A percentile compares a stretch with the other conserved stretches of the same genome.
Conservation (phyloP, 2,329 filamentous ascomycete genomes). For the Sporothrix luriei region DNA sequence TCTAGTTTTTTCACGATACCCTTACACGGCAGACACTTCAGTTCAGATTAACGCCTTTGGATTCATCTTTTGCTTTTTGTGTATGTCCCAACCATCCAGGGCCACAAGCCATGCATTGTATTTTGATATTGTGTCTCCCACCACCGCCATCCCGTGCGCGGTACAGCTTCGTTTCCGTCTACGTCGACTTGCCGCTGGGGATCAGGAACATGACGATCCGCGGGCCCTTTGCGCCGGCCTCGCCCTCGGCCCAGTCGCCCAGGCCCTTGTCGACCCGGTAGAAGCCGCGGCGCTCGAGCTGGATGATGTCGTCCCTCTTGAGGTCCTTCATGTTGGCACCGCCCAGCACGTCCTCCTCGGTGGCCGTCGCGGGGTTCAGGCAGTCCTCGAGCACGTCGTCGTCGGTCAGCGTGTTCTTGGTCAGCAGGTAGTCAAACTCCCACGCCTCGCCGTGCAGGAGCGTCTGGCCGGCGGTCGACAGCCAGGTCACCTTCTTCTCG, state of each 20-base stretch:
- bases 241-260: slow-evolving; percentile 53
- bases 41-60: no score
- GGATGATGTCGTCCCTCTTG: slow-evolving; percentile 87
- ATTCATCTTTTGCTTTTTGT: not conserved
- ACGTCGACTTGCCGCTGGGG: slow-evolving; percentile 55
- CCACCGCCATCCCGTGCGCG: not conserved
- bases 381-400: slow-evolving; percentile 84
- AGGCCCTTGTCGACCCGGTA: slow-evolving; percentile 77
- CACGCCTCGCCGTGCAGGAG: slow-evolving; percentile 82
- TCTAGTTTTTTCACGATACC: slow-evolving; percentile 18
- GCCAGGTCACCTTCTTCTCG: slow-evolving; percentile 95
- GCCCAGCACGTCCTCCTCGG: slow-evolving; percentile 72
- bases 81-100: not conserved
- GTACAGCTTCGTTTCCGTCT: not conserved
- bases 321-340: slow-evolving; percentile 78
- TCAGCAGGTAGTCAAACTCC: slow-evolving; percentile 94
- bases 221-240: slow-evolving; percentile 53
- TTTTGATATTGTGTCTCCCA: not conserved
- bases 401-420: slow-evolving; percentile 90
- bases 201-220: slow-evolving; percentile 60
- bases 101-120: not conserved
- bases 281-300: slow-evolving; percentile 91
- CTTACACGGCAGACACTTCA: not conserved
- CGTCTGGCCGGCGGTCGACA: slow-evolving; percentile 73
- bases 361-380: slow-evolving; percentile 74